Evolutionary conservation across 768 basidiomycete genomes (phyloP).

Genomic region (Lactarius indigo): DNA sequence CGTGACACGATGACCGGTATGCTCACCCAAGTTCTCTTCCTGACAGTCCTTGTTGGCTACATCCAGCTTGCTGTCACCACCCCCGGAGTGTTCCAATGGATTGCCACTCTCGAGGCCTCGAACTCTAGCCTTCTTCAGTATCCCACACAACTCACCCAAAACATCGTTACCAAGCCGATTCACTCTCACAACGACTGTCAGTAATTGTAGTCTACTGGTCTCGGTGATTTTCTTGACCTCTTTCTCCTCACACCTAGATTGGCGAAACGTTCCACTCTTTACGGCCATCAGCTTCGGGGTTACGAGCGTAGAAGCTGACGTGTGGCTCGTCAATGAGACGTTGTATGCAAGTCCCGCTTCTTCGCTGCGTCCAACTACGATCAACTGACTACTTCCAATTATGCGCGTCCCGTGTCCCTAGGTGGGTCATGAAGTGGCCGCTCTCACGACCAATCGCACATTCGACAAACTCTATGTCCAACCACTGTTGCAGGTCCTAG

Average conservation of each 20-base stretch:
- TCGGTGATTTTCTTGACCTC: background rate
- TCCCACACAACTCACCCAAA: slow-evolving; percentile 47
- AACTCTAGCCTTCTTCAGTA: slow-evolving; percentile 41
- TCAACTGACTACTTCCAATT: slow-evolving; percentile 1
- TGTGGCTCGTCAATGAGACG: slow-evolving; percentile 44
- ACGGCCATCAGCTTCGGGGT: slow-evolving; percentile 48
- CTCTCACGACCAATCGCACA: slow-evolving; percentile 42
- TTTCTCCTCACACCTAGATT: slow-evolving; percentile 35
- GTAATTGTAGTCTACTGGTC: background rate
- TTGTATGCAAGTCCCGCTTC: slow-evolving; percentile 37
- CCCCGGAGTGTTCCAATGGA: slow-evolving; percentile 9
- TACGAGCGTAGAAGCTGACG: slow-evolving; percentile 52
- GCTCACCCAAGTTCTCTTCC: background rate
- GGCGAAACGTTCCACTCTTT: slow-evolving; percentile 49
- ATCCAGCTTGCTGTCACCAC: slow-evolving; percentile 7
- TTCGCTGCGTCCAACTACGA: background rate
- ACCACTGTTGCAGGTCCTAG: slow-evolving; percentile 42
- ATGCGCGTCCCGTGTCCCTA: slow-evolving; percentile 19
- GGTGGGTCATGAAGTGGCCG: slow-evolving; percentile 46
- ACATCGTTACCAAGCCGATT: slow-evolving; percentile 45
- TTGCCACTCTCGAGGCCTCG: slow-evolving; percentile 30
- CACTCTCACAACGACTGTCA: slow-evolving; percentile 56
- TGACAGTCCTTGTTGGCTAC: slow-evolving; percentile 6
- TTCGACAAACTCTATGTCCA: slow-evolving; percentile 47
- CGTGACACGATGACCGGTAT: background rate